Evolutionary conservation across 2,329 filamentous ascomycete species (phyloP).

Genomic region (Aspergillus calidoustus): DNA sequence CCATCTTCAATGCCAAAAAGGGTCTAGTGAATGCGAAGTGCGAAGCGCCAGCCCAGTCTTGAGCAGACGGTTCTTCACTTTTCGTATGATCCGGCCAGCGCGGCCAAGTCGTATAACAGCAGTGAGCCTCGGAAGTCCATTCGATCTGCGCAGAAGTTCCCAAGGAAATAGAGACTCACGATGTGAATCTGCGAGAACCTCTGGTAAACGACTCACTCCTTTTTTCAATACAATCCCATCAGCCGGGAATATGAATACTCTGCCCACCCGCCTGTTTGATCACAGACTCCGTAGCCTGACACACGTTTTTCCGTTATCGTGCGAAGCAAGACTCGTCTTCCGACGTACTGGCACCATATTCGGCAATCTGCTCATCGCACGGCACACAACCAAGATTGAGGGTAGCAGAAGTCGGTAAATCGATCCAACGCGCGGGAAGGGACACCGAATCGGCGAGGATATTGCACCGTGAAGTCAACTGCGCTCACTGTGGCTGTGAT

Average conservation of each 20-base stretch:
- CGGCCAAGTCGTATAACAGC: too few species aligned
- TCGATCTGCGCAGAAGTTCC: too few species aligned
- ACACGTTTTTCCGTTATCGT: neutral
- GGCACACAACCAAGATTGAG: neutral
- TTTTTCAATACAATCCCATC: neutral
- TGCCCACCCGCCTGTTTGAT: neutral
- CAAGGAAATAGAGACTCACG: too few species aligned
- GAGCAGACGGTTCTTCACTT: too few species aligned
- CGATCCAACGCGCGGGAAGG: neutral
- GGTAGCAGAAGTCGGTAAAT: constrained; percentile 1
- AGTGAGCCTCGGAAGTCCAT: too few species aligned
- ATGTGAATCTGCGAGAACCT: too few species aligned
- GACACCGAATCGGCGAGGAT: neutral
- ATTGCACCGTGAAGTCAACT: neutral
- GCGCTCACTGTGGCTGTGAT: neutral
- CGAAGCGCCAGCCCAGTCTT: too few species aligned
- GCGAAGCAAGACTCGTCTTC: neutral
- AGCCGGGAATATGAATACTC: neutral
- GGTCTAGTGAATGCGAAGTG: too few species aligned
- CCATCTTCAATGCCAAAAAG: too few species aligned
- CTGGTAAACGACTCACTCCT: neutral
- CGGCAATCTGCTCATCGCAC: neutral
- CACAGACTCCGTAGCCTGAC: neutral
- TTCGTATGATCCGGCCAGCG: too few species aligned
- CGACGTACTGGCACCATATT: neutral